Conservation (phyloP, 2,329 filamentous ascomycete genomes). For the Xylaria multiplex region DNA sequence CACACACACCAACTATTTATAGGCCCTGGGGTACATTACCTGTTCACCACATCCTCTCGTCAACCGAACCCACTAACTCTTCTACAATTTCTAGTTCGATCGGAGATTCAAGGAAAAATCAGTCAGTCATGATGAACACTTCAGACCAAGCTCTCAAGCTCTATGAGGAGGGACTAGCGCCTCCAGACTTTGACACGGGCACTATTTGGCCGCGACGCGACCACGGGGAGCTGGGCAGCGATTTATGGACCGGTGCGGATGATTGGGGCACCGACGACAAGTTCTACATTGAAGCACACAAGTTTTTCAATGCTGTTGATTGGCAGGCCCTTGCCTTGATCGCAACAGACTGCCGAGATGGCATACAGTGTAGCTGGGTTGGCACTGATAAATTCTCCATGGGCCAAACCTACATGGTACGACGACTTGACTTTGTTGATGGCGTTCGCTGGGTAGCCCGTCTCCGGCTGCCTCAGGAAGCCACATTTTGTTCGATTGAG, state of each 20-base stretch:
- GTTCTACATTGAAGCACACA: neutral
- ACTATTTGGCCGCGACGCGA: neutral
- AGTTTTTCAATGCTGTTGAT: slow-evolving; percentile 18
- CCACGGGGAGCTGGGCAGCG: slow-evolving; percentile 1
- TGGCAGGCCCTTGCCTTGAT: slow-evolving; percentile 22
- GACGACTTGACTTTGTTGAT: slow-evolving; percentile 25
- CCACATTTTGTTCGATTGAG: slow-evolving; percentile 2
- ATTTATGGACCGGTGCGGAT: slow-evolving; percentile 4
- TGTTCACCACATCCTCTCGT: neutral
- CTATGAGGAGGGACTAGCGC: neutral
- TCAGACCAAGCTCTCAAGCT: neutral
- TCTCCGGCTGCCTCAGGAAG: slow-evolving; percentile 15
- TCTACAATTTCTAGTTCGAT: neutral
- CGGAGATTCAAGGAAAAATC: neutral
- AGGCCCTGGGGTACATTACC: neutral
- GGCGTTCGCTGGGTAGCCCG: slow-evolving; percentile 28
- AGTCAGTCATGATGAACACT: neutral
- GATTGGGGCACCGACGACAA: neutral
- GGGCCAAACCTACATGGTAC: slow-evolving; percentile 27
- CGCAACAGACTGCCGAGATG: slow-evolving; percentile 14
- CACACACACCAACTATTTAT: neutral
- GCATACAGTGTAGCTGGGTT: slow-evolving; percentile 11
- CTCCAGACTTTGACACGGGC: neutral
- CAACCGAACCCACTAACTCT: neutral
- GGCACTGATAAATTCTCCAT: slow-evolving; percentile 4